Percentiles rank a stretch among this genome's conserved stretches.
Conservation (phyloP, 805 yeast genomes). For the Dipodascopsis uninucleata region DNA sequence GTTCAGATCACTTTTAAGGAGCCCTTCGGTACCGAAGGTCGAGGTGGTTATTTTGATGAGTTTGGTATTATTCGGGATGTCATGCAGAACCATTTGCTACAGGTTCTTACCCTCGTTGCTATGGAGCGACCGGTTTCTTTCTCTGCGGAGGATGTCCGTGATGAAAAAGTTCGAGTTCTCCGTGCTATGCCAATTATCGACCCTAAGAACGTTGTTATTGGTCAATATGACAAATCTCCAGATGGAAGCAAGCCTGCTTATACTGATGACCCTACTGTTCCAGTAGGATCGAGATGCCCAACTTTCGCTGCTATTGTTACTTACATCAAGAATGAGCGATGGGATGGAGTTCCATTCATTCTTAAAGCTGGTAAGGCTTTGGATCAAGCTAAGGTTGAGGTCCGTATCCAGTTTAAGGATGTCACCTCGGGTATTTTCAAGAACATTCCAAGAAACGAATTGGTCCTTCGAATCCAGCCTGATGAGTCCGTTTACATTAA, state of each 20-base stretch:
- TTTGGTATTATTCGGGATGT: conserved; percentile 97
- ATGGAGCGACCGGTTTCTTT: conserved; percentile 95
- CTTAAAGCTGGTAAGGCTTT: conserved; percentile 96
- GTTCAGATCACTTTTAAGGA: conserved; percentile 93
- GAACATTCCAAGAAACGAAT: conserved; percentile 82
- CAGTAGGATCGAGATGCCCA: conserved; percentile 75
- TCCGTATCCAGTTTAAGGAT: conserved; percentile 85
- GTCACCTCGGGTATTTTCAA: conserved; percentile 79
- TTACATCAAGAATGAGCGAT: conserved; percentile 83
- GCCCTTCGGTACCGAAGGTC: conserved; percentile 98
- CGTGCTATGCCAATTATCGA: conserved; percentile 73
- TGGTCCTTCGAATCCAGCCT: conserved; percentile 93
- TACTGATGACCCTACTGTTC: conserved; percentile 86
- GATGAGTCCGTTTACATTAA: conserved; percentile 90
- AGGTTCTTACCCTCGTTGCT: conserved; percentile 83
- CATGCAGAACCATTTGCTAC: conserved; percentile 95
- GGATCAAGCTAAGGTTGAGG: conserved; percentile 90
- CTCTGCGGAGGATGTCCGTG: conserved; percentile 89
- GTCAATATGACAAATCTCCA: conserved; percentile 79
- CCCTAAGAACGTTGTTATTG: conserved; percentile 64
- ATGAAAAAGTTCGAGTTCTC: conserved; percentile 90
- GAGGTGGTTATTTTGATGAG: conserved; percentile 95
- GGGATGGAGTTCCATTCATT: conserved; percentile 97
- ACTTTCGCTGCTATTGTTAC: conserved; percentile 86
- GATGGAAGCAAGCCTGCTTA: conserved; percentile 91